Evolutionary conservation across 164 flowering plant genomes (phyloP).

Genomic region (Magnolia kwangsiensis): DNA sequence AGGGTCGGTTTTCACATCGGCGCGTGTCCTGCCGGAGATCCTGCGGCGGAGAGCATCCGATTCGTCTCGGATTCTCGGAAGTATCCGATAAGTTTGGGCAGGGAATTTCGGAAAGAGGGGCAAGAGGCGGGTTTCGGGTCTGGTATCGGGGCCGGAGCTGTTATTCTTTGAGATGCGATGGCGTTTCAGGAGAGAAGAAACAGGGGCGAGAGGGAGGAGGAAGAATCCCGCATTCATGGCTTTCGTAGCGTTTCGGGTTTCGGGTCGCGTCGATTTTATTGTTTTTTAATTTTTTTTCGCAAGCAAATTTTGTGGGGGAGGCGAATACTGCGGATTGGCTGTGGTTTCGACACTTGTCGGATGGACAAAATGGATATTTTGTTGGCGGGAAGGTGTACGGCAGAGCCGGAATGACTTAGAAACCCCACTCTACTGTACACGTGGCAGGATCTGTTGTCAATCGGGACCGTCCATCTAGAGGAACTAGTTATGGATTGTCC

Average conservation of each 20-base stretch:
- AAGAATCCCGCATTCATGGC: constrained; percentile 46
- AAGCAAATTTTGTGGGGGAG: not conserved
- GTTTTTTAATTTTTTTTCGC: not conserved
- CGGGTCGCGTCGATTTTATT: not conserved
- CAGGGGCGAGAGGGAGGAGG: constrained; percentile 32
- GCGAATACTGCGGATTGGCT: too few relatives aligned
- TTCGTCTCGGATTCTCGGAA: not conserved
- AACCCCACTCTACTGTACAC: too few relatives aligned
- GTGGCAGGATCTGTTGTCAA: too few relatives aligned
- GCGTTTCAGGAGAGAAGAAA: constrained; percentile 10
- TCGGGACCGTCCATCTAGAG: too few relatives aligned
- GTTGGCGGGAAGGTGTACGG: too few relatives aligned
- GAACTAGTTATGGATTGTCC: too few relatives aligned
- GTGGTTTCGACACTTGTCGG: too few relatives aligned
- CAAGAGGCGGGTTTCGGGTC: not conserved
- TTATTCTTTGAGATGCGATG: not conserved
- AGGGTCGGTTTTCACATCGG: constrained; percentile 60
- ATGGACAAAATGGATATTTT: too few relatives aligned
- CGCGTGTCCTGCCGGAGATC: constrained; percentile 25
- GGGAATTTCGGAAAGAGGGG: constrained; percentile 6
- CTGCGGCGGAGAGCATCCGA: not conserved
- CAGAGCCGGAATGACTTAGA: too few relatives aligned
- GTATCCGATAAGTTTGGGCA: not conserved
- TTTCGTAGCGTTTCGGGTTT: too few relatives aligned
- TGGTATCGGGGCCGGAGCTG: constrained; percentile 3